Evolutionary conservation across 306 rosid genomes (phyloP).

Genomic region (Cyamopsis tetragonoloba): DNA sequence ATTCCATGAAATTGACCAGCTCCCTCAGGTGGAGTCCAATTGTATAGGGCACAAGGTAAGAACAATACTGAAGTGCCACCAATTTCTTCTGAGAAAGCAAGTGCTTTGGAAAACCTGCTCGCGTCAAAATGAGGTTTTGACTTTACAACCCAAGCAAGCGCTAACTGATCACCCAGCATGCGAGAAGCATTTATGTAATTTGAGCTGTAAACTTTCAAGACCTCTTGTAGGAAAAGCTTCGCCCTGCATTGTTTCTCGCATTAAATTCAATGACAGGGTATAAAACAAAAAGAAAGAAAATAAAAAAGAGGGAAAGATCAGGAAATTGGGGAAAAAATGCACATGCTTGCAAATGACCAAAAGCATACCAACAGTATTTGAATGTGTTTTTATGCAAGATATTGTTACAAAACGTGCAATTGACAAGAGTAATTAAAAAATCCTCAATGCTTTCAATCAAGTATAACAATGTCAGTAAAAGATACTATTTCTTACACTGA

Average conservation of each 20-base stretch:
- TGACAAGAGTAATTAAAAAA: not conserved
- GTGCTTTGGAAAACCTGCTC: constrained; percentile 51
- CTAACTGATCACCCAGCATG: constrained; percentile 96
- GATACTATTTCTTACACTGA: not conserved
- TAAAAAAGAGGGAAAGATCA: not conserved
- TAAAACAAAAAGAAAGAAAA: not conserved
- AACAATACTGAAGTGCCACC: constrained; percentile 61
- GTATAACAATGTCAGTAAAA: not conserved
- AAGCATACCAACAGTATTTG: not conserved
- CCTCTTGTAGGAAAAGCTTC: constrained; percentile 67
- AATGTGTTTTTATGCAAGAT: not conserved
- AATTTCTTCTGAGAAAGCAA: constrained; percentile 59
- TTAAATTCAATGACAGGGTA: constrained; percentile 6
- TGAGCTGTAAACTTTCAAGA: constrained; percentile 55
- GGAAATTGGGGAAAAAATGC: not conserved
- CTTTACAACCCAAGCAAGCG: constrained; percentile 90
- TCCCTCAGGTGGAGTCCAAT: constrained; percentile 99
- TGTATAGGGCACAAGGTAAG: constrained; percentile 72
- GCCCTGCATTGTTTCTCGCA: constrained; percentile 52
- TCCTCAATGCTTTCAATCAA: not conserved
- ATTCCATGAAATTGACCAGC: constrained; percentile 97
- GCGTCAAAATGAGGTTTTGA: constrained; percentile 67
- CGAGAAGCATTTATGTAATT: constrained; percentile 71
- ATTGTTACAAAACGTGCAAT: not conserved
- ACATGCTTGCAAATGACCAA: not conserved